Evolutionary conservation across 805 yeast species (phyloP).

Genomic region (Candida ulmi): DNA sequence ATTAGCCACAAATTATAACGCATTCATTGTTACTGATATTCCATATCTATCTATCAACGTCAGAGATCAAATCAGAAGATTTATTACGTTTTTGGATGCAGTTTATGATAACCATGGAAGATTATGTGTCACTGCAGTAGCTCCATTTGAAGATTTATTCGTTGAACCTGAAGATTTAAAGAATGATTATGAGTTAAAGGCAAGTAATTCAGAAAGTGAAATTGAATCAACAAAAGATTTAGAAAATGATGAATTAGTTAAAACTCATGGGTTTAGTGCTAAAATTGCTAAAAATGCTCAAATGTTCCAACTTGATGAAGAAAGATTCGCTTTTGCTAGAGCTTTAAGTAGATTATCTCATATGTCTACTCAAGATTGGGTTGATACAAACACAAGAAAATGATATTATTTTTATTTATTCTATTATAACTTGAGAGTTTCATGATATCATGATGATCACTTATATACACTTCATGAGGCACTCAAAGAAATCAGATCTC

Average conservation of each 20-base stretch:
- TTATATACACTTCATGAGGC: too few species aligned
- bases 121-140: constrained; percentile 84
- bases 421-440: too few species aligned
- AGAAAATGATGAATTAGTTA: constrained; percentile 57
- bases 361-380: constrained; percentile 94
- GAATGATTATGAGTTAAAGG: constrained; percentile 27
- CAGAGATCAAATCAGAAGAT: constrained; percentile 82
- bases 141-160: constrained; percentile 77
- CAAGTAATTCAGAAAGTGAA: constrained; percentile 13
- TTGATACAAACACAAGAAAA: constrained; percentile 34
- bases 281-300: constrained; percentile 64
- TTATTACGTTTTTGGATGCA: constrained; percentile 92
- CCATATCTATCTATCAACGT: constrained; percentile 76
- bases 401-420: background rate
- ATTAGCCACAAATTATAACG: constrained; percentile 66
- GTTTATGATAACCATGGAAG: constrained; percentile 89
- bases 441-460: too few species aligned
- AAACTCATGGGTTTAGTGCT: constrained; percentile 72
- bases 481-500: too few species aligned
- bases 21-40: constrained; percentile 87
- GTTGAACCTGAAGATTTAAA: constrained; percentile 67
- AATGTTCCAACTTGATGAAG: constrained; percentile 89
- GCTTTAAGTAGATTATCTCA: constrained; percentile 88
- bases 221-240: constrained; percentile 21
- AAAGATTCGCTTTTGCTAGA: constrained; percentile 93